Evolutionary conservation across 228 moss, liverwort and hornwort genomes (phyloP).

Genomic region (Sphagnum fallax): DNA sequence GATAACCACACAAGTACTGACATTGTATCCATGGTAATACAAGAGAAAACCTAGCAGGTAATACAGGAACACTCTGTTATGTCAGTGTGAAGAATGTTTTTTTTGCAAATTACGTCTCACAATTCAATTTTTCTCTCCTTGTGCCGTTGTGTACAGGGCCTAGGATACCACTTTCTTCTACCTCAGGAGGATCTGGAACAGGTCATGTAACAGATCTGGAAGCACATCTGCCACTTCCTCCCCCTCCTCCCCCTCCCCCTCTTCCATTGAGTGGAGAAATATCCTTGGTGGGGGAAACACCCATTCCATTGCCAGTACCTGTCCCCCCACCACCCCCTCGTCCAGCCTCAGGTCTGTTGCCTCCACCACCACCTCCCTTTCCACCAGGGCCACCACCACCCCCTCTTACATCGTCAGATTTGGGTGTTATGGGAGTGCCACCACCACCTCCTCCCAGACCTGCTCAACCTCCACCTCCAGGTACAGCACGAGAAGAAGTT

Average conservation of each 20-base stretch:
- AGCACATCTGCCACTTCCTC: slow-evolving; percentile 37
- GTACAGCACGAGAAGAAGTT: slow-evolving; percentile 58
- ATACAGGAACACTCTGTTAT: no score
- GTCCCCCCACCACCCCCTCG: slow-evolving; percentile 71
- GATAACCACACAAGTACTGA: no score
- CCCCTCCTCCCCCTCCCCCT: slow-evolving; percentile 87
- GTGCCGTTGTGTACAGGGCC: slow-evolving; percentile 46
- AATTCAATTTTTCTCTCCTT: no score
- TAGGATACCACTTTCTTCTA: slow-evolving; percentile 88
- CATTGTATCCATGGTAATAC: no score
- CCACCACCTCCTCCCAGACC: slow-evolving; percentile 50
- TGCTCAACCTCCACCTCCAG: slow-evolving; percentile 79
- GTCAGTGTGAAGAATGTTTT: no score
- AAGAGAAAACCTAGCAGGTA: no score
- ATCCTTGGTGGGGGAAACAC: slow-evolving; percentile 48
- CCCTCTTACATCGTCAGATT: slow-evolving; percentile 25
- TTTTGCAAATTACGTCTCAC: no score
- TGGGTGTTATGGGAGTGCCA: slow-evolving; percentile 11
- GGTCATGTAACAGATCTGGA: slow-evolving; percentile 65
- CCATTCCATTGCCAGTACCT: slow-evolving; percentile 67
- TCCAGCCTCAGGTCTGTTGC: slow-evolving; percentile 26
- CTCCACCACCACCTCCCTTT: slow-evolving; percentile 39
- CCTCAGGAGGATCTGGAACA: slow-evolving; percentile 36
- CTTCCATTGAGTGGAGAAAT: slow-evolving; percentile 56
- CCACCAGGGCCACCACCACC: slow-evolving; percentile 29